Percentiles rank a stretch among this genome's conserved stretches.
Conservation (phyloP, 2,329 filamentous ascomycete species). For the Penicillium concentricum region DNA sequence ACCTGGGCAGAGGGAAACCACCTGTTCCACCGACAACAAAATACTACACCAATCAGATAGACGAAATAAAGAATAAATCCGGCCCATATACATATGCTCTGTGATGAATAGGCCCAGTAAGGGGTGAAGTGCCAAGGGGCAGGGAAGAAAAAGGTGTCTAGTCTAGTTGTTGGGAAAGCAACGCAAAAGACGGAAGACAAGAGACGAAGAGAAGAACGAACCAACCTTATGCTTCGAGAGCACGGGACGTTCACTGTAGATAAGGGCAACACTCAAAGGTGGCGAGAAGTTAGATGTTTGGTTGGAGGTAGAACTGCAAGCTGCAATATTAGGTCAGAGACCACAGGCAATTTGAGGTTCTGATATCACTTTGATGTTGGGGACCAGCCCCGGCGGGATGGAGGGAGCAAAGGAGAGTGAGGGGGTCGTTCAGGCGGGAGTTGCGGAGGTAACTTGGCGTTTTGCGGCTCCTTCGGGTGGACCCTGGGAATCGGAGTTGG, state of each 20-base stretch:
- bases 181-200: slow-evolving; percentile 16
- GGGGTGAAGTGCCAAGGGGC: slow-evolving; percentile 9
- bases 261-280: slow-evolving; percentile 16
- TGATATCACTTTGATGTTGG: slow-evolving; percentile 17
- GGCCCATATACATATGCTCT: slow-evolving; percentile 6
- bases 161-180: slow-evolving; percentile 12
- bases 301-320: slow-evolving; percentile 17
- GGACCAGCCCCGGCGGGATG: slow-evolving; percentile 33
- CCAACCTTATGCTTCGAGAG: slow-evolving; percentile 37
- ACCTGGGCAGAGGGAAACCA: neutral
- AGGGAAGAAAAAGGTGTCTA: slow-evolving; percentile 4
- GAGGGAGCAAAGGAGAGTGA: neutral
- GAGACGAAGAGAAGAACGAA: slow-evolving; percentile 23
- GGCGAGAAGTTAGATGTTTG: slow-evolving; percentile 3
- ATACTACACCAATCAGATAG: slow-evolving; percentile 13
- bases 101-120: slow-evolving; percentile 1
- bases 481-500: slow-evolving; percentile 27
- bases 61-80: slow-evolving; percentile 7
- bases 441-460: slow-evolving; percentile 34
- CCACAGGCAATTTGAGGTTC: slow-evolving; percentile 4
- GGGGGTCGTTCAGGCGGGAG: slow-evolving; percentile 33
- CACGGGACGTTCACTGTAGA: slow-evolving; percentile 17
- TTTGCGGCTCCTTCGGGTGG: slow-evolving; percentile 32
- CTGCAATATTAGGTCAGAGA: slow-evolving; percentile 24
- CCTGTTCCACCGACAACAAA: slow-evolving; percentile 3